Base-by-base conservation (phyloP, 140 eudicot genomes). In the Erigeron philadelphicus region DNA sequence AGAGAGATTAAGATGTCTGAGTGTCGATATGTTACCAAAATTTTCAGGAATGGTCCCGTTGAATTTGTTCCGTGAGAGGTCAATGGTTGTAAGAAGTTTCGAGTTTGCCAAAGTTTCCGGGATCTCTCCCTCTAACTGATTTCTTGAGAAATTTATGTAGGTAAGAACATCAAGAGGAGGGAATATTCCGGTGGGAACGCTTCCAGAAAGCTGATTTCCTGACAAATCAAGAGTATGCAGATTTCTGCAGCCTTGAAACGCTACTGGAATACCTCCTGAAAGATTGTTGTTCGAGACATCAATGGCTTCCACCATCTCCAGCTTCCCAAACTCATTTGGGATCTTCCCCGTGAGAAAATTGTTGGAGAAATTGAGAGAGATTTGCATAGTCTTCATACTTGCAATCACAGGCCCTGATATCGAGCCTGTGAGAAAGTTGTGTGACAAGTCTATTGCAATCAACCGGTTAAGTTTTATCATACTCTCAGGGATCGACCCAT, bases 251-350 rank as follows among this genome's bases (percentile, higher is more conserved):
- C 81, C 67, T 77, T 53, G 70, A 11, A 93, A 47, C 38, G 85
- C 3, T 9, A 11, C 21, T 1, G 96, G 92, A 53, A 93, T 78
- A 18, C 76, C 72, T 19, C 94, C 94, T 12, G 93, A 79, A 0
- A 93, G 43, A 65, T 89, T 82, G 68, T 89, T 89, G 75, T 84
- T 84, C 5, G 98, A 89, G 57, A 93, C 15, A 64, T 93, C 90
- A 15, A 93, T 84, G 49, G 61, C 84, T 64, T 93, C 85, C 19
- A 86, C 88, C 96, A 88, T 88, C 72, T 86, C 84, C 47, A 88
- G 64, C 75, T 54, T 60, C 47, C 90, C 87, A 9, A 92, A 48
- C 49, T 86, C 96, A 7, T 75, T 71, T n/a, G 98, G 98, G 44
- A 92, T 71, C 7, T 49, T 42, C 56, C 90, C 96, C 8, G 76